Evolutionary conservation across 164 flowering plant genomes (phyloP), one percentile per base, ranked within the genome.

Genomic region (Stephania yunnanensis): DNA sequence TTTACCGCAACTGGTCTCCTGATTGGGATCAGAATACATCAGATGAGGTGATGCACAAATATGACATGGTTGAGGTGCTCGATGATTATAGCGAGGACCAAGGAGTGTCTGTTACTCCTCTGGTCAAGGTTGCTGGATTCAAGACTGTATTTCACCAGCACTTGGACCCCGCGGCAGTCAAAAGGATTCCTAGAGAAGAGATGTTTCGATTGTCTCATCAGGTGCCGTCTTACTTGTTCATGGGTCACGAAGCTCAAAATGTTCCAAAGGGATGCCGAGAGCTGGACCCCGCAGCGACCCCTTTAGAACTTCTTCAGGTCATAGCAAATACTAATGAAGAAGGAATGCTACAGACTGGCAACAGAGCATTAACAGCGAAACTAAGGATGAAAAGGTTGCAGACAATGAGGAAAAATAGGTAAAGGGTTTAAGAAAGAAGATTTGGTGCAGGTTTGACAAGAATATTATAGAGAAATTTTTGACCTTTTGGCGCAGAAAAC

Each of bases 281-380:
- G 84, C 81, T 91, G 74, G 93, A 91, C 76, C 93, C 96, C 30
- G 91, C 96, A 13, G 93, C 96, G 55, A 87, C 88, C 22, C 93
- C 96, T 8, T 53, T 75, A 63, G 92, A 91, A 73, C 90, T 91
- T 76, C 89, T 91, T 75, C 87, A 87, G 77, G 84, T 88, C 22
- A 84, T 87, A 46, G 65, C 74, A 29, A 85, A 82, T 58, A 81
- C 78, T 52, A 83, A 78, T 66, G 85, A 88, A 69, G 70, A 81
- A 70, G 67, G 71, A 36, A 70, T 22, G 75, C 78, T 45, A 65
- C 78, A 1, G 58, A 53, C 52, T 79, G 19, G 22, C 52, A n/a
- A 58, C 65, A 58, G 15, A 58, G 65, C 7, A 20, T 58, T 13
- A 58, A 58, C 15, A 58, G 65, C 65, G n/a, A 58, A 58, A 58